Conservation (phyloP, 371 early-diverging fungal species). For the Mortierella sp. region DNA sequence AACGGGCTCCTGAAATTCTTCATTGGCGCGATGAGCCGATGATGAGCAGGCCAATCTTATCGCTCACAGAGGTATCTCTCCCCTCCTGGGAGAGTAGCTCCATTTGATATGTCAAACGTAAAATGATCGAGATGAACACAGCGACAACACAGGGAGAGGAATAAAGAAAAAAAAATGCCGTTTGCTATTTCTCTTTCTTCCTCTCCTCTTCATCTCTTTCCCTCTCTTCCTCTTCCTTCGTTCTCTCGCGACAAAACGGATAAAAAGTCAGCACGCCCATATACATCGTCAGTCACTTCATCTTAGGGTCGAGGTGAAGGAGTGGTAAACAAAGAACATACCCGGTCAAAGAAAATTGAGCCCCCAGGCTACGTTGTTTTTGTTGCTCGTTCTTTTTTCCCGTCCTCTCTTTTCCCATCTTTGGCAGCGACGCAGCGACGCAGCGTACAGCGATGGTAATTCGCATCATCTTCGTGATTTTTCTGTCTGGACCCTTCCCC, state of each 20-base stretch:
- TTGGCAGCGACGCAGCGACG: no score
- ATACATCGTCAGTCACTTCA: not conserved
- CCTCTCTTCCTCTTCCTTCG: not conserved
- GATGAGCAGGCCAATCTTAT: no score
- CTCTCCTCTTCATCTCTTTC: no score
- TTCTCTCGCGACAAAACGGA: not conserved
- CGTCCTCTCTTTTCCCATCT: not conserved
- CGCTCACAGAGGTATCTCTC: no score
- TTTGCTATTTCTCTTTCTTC: not conserved
- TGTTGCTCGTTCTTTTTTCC: not conserved
- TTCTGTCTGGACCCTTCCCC: no score
- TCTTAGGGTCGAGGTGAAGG: not conserved
- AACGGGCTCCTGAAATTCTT: no score
- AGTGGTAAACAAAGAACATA: not conserved
- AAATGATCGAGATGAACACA: no score
- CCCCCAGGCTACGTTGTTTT: not conserved
- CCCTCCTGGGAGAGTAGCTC: no score
- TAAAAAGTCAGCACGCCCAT: not conserved
- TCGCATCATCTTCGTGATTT: not conserved
- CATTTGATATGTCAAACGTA: no score
- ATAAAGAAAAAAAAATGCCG: not conserved
- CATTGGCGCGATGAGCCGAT: no score
- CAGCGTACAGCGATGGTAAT: not conserved
- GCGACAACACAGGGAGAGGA: no score
- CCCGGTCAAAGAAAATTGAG: not conserved